Evolutionary conservation across 176 grass and related monocot species (phyloP), one percentile per base, ranked within the genome.

Genomic region (Dactylis glomerata): DNA sequence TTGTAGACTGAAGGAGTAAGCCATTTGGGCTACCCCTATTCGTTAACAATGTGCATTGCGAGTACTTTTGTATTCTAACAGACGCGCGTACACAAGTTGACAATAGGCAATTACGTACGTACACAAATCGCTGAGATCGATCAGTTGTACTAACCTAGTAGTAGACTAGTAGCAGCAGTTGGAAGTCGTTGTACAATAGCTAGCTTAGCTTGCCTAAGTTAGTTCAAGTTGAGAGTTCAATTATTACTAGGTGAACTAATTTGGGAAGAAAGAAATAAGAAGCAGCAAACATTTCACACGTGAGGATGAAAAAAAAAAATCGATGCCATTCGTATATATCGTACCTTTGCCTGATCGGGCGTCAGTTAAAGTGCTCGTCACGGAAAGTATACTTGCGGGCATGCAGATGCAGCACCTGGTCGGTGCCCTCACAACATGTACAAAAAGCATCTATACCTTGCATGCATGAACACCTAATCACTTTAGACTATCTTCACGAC

Each of bases 351-450:
- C 22, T 26, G 62, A 4, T 2, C 1, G 10, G 8, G 4, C 45
- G 62, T 63, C 57, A 31, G 54, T 61, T 30, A 37, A 89, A 78
- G 83, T 89, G 82, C 71, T 70, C 24, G 73, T 86, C 88, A 90
- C 88, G 83, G 64, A 86, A 82, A 90, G 88, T 82, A 86, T 49
- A 74, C 15, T 11, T 49, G 70, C 38, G 8, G 61, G 58, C 26
- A 30, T 32, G 30, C 65, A 38, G 68, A 30, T 32, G 30, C 65
- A 38, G 68, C 40, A 46, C 68, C 40, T 72, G 68, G n/a, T 40
- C 68, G 68, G 68, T 72, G 26, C 23, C 41, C 41, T 44, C 69
- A 28, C 69, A 27, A 12, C 69, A 52, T 45, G 42, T 45, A 14
- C 67, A 10, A 73, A 73, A 46, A n/a, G 69, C 41, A 73, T 72